Base-by-base conservation (phyloP, 78 protist species). In the Dictyostelium discoideum region DNA sequence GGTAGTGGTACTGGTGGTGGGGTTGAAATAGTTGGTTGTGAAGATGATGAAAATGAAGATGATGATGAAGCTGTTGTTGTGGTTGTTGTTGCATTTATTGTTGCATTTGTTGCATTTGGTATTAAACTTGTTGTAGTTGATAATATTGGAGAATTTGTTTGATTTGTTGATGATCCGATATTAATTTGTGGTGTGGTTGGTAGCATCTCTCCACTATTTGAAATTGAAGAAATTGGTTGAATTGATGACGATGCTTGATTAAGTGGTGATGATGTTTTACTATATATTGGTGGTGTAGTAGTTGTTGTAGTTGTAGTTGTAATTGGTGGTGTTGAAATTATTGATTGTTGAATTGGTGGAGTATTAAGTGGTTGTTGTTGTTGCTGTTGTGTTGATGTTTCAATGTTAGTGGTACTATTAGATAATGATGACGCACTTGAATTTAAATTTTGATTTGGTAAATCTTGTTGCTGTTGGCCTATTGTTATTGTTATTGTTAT, bases 151-250 rank as follows among this genome's bases (percentile, higher is more conserved):
- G 54, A 42, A 20, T 18, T 20, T 14, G 40, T 24, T 32, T 39
- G 50, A 40, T 37, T 18, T 44, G 48, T 6, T 69, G 39, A 10
- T 24, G 77, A 24, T 0, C 40, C 11, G 1, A n/a, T 6, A 0
- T 32, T 24, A 18, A 37, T 8, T 54, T 54, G 65, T 77, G 83
- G 48, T 11, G 85, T 16, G 4, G 24, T 13, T 42, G 57, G 7
- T 42, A 79, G 2, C 22, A 18, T 39, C 3, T 39, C 67, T 22
- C 20, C 20, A 29, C 73, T 80, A 73, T 29, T 40, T 2, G 37
- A 76, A 50, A 54, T 48, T 16, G 92, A 37, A 29, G 80, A 48
- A 32, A 24, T 78, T 44, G 73, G 84, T 44, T 79, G 26, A 76
- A 39, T 73, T 9, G 92, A 50, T 24, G 65, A 48, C 0, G 92